These are phyloP conservation scores for Lecanicillium sp. DNA, from an alignment of 2,329 filamentous ascomycete genomes.

Conservation along the genomic window DNA sequence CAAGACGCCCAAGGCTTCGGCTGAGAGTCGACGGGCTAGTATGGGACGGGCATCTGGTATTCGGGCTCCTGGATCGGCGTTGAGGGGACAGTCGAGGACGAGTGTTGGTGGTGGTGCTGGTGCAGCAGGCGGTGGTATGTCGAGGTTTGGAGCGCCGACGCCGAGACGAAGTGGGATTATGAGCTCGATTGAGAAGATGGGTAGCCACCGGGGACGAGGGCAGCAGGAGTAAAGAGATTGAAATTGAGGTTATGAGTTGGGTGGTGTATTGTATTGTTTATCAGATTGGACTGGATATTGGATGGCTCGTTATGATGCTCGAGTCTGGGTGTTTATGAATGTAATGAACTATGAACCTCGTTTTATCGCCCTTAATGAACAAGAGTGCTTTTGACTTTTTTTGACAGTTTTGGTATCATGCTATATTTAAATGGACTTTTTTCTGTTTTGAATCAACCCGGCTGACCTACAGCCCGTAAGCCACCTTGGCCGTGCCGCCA, in stretches of 20 bases:
- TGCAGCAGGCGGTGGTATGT: conserved; percentile 38
- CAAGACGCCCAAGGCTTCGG: conserved; percentile 26
- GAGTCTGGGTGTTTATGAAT: no score
- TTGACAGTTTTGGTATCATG: no score
- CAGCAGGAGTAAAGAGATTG: conserved; percentile 10
- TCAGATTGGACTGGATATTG: no score
- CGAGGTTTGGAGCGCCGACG: conserved; percentile 22
- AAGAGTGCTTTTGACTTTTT: no score
- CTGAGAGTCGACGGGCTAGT: conserved; percentile 44
- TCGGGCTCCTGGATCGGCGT: conserved; percentile 47
- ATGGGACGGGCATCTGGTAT: conserved; percentile 49
- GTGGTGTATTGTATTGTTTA: no score
- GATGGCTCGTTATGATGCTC: no score
- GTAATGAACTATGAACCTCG: no score
- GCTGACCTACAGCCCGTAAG: conserved; percentile 50
- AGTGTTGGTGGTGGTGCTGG: conserved; percentile 32
- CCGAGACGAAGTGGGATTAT: conserved; percentile 57
- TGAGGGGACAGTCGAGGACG: conserved; percentile 34
- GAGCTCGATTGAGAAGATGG: conserved; percentile 85
- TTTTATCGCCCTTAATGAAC: no score
- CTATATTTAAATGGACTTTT: no score
- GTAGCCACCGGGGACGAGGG: conserved; percentile 45
- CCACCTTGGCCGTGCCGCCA: conserved; percentile 61
- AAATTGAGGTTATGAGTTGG: no score
- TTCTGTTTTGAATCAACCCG: no score